Evolutionary conservation across 805 yeast species (phyloP).

Genomic region (Ogataea corticis): DNA sequence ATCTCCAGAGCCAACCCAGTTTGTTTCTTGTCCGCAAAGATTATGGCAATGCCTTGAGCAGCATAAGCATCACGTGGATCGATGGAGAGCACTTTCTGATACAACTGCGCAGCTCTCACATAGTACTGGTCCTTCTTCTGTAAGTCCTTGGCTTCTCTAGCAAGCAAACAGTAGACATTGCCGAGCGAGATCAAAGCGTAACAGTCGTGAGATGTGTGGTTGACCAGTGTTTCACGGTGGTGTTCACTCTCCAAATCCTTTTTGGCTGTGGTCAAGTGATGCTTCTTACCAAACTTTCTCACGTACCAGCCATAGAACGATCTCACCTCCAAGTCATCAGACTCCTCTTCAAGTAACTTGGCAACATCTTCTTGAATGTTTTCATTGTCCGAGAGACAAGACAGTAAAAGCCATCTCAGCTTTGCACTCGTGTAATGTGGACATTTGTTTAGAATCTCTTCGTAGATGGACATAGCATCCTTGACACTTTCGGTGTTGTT

Average conservation of each 20-base stretch:
- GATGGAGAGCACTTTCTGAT: conserved; percentile 79
- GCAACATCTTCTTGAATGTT: conserved; percentile 56
- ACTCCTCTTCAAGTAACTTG: conserved; percentile 50
- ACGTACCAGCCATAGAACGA: conserved; percentile 93
- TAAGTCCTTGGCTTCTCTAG: conserved; percentile 68
- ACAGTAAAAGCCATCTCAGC: conserved; percentile 65
- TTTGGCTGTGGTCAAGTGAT: conserved; percentile 44
- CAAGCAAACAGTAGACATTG: conserved; percentile 79
- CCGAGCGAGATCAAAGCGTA: conserved; percentile 91
- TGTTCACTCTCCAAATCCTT: conserved; percentile 69
- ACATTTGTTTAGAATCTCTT: conserved; percentile 52
- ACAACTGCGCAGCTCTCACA: conserved; percentile 88
- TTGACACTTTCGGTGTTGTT: conserved; percentile 28
- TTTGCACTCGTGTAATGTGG: conserved; percentile 78
- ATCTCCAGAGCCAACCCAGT: conserved; percentile 78
- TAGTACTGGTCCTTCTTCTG: conserved; percentile 70
- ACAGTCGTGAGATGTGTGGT: conserved; percentile 81
- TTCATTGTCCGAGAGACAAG: conserved; percentile 50
- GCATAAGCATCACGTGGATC: conserved; percentile 91
- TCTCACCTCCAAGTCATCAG: conserved; percentile 75
- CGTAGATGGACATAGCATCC: conserved; percentile 45
- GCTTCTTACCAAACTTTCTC: conserved; percentile 56
- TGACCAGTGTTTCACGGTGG: conserved; percentile 81
- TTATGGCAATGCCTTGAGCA: conserved; percentile 95
- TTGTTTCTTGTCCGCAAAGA: conserved; percentile 83